Evolutionary conservation across 306 rosid genomes (phyloP).

Genomic region (Lotus japonicus): DNA sequence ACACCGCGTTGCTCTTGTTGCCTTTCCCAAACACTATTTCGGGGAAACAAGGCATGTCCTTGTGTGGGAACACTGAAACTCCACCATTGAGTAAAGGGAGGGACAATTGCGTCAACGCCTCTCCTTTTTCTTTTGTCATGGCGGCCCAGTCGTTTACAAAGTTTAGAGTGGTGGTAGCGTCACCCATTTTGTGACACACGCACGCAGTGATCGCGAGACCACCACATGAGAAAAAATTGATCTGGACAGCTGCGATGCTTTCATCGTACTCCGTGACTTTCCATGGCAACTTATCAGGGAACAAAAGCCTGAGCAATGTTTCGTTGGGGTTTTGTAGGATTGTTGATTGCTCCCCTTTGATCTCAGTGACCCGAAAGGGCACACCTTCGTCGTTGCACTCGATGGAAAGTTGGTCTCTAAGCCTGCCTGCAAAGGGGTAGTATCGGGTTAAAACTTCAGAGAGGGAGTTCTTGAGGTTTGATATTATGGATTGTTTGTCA

Average conservation of each 20-base stretch:
- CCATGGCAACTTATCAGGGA: slow-evolving; percentile 34
- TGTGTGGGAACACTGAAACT: slow-evolving; percentile 11
- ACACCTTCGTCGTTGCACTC: slow-evolving; percentile 50
- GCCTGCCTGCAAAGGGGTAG: slow-evolving; percentile 45
- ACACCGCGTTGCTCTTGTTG: not conserved
- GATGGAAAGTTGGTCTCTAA: slow-evolving; percentile 11
- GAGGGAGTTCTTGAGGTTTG: slow-evolving; percentile 35
- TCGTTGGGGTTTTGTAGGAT: slow-evolving; percentile 23
- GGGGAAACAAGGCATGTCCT: not conserved
- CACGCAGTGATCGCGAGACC: slow-evolving; percentile 28
- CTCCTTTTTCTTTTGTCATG: not conserved
- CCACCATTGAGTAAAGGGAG: not conserved
- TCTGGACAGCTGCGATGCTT: slow-evolving; percentile 25
- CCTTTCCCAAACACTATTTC: not conserved
- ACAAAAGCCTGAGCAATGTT: slow-evolving; percentile 13
- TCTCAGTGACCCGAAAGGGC: slow-evolving; percentile 8
- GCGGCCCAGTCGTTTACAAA: slow-evolving; percentile 43
- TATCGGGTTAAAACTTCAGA: slow-evolving; percentile 33
- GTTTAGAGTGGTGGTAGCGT: slow-evolving; percentile 18
- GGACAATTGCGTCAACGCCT: not conserved
- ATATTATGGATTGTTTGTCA: not conserved
- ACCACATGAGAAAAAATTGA: slow-evolving; percentile 29
- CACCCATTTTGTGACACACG: slow-evolving; percentile 37
- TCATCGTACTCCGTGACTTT: not conserved
- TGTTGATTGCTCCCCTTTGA: slow-evolving; percentile 1